Evolutionary conservation across 768 basidiomycete species (phyloP).

Genomic region (Phylloporus arenicola): DNA sequence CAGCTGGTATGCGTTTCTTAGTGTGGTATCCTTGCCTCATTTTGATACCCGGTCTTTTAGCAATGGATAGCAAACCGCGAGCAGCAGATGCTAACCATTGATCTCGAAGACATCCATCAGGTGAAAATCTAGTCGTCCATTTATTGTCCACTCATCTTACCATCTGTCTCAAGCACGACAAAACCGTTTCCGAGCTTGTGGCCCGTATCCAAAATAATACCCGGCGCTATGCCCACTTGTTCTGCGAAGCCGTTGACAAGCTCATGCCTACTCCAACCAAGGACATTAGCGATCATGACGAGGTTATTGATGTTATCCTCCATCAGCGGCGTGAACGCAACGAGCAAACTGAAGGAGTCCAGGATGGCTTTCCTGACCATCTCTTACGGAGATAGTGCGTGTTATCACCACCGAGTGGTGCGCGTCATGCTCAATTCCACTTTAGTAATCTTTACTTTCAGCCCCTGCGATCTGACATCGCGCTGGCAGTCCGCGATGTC

Average conservation of each 20-base stretch:
- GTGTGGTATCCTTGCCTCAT: constrained; percentile 15
- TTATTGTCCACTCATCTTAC: constrained; percentile 6
- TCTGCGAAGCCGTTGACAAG: constrained; percentile 86
- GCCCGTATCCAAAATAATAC: constrained; percentile 77
- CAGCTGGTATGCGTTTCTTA: constrained; percentile 59
- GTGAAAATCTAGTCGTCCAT: constrained; percentile 36
- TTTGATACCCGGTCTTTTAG: constrained; percentile 36
- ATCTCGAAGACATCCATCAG: constrained; percentile 79
- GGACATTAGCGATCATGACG: constrained; percentile 86
- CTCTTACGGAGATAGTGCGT: constrained; percentile 93
- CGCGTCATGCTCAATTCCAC: constrained; percentile 10
- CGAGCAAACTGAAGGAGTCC: constrained; percentile 65
- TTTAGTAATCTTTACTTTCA: constrained; percentile 90
- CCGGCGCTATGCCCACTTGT: constrained; percentile 84
- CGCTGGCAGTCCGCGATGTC: constrained; percentile 89
- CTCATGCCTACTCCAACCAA: constrained; percentile 85
- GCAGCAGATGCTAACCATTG: constrained; percentile 82
- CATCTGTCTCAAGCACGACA: constrained; percentile 49
- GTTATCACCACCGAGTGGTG: not conserved
- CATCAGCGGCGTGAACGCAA: constrained; percentile 91
- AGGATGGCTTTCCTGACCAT: constrained; percentile 83
- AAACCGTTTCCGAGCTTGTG: constrained; percentile 68
- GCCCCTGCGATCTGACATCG: constrained; percentile 68
- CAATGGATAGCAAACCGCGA: constrained; percentile 93
- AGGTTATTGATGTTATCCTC: constrained; percentile 95